Percentiles rank a stretch among this genome's conserved stretches.
These are phyloP conservation scores for Aphanomyces euteiches DNA, from an alignment of 352 stramenopile species.

Conservation along the genomic window DNA sequence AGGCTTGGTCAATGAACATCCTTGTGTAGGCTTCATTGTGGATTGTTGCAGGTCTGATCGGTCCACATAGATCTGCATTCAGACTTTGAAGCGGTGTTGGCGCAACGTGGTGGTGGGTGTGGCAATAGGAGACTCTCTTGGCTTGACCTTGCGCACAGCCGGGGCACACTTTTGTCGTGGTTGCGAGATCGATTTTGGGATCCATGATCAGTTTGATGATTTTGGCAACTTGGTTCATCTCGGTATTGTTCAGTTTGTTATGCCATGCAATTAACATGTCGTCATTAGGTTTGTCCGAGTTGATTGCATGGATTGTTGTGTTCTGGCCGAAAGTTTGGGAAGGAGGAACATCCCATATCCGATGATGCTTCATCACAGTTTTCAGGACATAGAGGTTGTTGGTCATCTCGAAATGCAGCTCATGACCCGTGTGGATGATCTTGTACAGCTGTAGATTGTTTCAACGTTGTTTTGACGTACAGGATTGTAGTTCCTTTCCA, in stretches of 20 bases:
- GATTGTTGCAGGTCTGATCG: neutral
- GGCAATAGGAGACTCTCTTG: neutral
- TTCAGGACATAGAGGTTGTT: neutral
- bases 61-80: neutral
- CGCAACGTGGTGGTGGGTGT: neutral
- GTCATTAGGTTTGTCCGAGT: neutral
- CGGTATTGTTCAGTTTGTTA: no score
- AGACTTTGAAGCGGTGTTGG: neutral
- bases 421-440: neutral
- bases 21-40: neutral
- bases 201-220: neutral
- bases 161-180: neutral
- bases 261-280: no score
- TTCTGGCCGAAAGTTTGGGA: neutral
- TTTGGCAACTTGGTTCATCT: neutral
- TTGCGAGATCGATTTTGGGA: neutral
- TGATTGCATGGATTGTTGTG: neutral
- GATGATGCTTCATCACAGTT: neutral
- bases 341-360: neutral
- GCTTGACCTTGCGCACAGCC: neutral
- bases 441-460: no score
- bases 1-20: conserved; percentile 1
- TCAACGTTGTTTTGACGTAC: no score
- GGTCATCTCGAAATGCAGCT: neutral
- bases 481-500: neutral